phyloP scores from a whole-genome alignment of 768 basidiomycete genomes.

The Suillus subalutaceus region DNA sequence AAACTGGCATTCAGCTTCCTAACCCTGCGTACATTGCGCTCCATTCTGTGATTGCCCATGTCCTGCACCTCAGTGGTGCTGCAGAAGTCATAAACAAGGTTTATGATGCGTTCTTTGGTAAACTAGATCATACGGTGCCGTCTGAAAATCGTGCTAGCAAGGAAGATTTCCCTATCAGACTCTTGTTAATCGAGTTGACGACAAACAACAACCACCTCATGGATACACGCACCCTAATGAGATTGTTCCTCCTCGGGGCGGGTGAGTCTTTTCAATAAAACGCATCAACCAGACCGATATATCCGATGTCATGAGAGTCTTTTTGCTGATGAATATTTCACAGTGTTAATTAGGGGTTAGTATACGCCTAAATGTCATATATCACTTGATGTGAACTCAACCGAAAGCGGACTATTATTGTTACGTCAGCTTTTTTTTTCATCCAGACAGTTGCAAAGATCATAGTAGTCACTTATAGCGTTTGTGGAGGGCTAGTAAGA shows the following conservation, averaged over 20 bases:
- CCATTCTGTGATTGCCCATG: background rate
- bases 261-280: background rate
- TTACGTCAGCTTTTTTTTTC: constrained; percentile 1
- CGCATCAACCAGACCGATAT: background rate
- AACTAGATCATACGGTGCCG: background rate
- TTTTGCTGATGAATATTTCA: too few species aligned
- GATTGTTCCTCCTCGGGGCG: background rate
- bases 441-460: background rate
- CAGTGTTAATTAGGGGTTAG: too few species aligned
- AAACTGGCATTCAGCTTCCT: background rate
- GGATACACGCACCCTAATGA: background rate
- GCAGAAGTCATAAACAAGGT: background rate
- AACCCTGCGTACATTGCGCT: background rate
- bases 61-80: background rate
- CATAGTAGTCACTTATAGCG: background rate
- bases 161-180: background rate
- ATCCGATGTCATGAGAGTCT: too few species aligned
- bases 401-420: background rate
- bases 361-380: too few species aligned
- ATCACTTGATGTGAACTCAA: too few species aligned
- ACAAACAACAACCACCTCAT: background rate
- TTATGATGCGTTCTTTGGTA: background rate
- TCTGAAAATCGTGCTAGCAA: background rate
- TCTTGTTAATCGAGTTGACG: background rate
- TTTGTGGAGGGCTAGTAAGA: background rate